A percentile compares a stretch with the other conserved stretches of the same genome.
phyloP scores from a whole-genome alignment of 768 basidiomycete genomes.

The Phallus indusiatus region DNA sequence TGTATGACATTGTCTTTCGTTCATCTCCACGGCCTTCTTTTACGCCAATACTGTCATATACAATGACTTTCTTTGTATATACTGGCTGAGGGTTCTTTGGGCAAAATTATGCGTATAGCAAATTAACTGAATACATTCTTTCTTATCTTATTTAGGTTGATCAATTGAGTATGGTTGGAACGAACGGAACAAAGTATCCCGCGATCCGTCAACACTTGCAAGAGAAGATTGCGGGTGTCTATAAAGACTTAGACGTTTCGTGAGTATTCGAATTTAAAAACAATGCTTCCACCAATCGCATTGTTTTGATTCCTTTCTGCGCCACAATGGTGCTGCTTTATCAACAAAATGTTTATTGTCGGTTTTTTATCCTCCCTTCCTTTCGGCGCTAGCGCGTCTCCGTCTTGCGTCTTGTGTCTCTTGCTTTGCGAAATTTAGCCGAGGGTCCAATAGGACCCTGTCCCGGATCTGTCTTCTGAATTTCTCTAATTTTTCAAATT shows the following conservation, averaged over 20 bases:
- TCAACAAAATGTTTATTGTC: neutral
- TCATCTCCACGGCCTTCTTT: neutral
- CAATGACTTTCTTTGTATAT: neutral
- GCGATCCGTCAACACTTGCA: constrained; percentile 72
- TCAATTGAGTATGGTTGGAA: constrained; percentile 79
- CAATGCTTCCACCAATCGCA: neutral
- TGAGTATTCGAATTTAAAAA: constrained; percentile 28
- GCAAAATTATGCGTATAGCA: neutral
- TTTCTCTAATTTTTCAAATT: neutral
- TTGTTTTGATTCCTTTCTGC: neutral
- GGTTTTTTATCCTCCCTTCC: neutral
- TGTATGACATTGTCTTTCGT: constrained; percentile 11
- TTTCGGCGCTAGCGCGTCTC: neutral
- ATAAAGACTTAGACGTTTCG: constrained; percentile 82
- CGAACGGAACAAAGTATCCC: constrained; percentile 82
- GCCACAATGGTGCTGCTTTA: neutral
- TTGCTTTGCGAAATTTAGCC: neutral
- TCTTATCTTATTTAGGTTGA: constrained; percentile 37
- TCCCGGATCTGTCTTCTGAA: neutral
- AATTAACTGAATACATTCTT: too few relatives aligned
- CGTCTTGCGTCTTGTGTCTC: neutral
- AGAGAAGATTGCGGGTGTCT: constrained; percentile 73
- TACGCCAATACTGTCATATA: too few relatives aligned
- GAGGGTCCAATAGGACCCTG: too few relatives aligned
- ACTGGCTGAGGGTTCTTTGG: neutral